These are phyloP conservation scores for Pythium phragmitis DNA, from an alignment of 352 stramenopile genomes.

Conservation along the genomic window DNA sequence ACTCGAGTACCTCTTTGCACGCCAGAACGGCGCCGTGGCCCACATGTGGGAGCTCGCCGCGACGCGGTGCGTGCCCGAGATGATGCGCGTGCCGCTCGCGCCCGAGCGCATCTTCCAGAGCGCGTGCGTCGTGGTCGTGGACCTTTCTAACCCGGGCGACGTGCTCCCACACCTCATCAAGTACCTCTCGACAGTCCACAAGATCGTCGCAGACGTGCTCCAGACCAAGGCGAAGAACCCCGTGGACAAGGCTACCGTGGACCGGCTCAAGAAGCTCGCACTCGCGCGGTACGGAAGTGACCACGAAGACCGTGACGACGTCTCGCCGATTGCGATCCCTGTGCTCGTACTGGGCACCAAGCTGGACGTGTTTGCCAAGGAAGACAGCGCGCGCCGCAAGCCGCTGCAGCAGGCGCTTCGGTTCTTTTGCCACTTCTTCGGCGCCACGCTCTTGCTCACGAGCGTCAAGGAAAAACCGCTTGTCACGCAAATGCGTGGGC, in stretches of 20 bases:
- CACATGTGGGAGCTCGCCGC: slow-evolving; percentile 93
- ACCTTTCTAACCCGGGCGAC: slow-evolving; percentile 80
- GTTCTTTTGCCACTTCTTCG: slow-evolving; percentile 85
- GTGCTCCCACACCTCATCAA: slow-evolving; percentile 76
- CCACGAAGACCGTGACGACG: slow-evolving; percentile 75
- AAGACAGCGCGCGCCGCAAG: slow-evolving; percentile 87
- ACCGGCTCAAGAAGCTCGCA: slow-evolving; percentile 49
- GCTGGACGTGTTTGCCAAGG: slow-evolving; percentile 85
- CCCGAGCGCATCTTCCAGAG: slow-evolving; percentile 73
- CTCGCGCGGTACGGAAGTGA: slow-evolving; percentile 48
- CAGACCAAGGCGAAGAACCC: slow-evolving; percentile 68
- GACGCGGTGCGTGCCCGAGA: slow-evolving; percentile 73
- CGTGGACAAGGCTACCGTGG: slow-evolving; percentile 56
- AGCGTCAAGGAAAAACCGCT: slow-evolving; percentile 87
- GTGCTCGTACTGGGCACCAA: slow-evolving; percentile 89
- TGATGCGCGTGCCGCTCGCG: slow-evolving; percentile 83
- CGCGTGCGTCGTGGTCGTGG: slow-evolving; percentile 78
- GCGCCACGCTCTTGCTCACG: slow-evolving; percentile 85
- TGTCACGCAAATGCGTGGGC: slow-evolving; percentile 55
- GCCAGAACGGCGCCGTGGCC: slow-evolving; percentile 71
- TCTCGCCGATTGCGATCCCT: slow-evolving; percentile 71
- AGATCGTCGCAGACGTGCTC: slow-evolving; percentile 52
- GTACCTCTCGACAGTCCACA: slow-evolving; percentile 68
- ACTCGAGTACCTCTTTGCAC: slow-evolving; percentile 90
- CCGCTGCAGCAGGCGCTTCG: slow-evolving; percentile 80